phyloP scores from a whole-genome alignment of 1,284 basidiomycete genomes.

The Apiotrichum porosum region DNA sequence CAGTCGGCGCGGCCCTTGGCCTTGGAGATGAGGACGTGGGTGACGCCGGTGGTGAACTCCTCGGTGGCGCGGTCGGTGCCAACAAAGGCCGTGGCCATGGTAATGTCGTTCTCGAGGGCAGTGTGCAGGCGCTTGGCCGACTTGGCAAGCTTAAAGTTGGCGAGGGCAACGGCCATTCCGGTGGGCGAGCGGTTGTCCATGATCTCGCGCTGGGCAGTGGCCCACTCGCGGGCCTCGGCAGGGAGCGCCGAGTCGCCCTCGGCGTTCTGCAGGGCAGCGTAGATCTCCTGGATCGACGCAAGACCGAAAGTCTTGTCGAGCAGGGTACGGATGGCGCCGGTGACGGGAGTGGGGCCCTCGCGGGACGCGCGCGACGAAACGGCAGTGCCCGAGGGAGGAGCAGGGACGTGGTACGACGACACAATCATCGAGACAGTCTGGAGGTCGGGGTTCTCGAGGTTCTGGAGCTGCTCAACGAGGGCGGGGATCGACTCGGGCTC shows the following conservation, averaged over 20 bases:
- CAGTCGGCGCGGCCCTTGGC: conserved; percentile 41
- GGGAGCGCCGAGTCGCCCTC: conserved; percentile 44
- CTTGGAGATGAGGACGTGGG: conserved; percentile 67
- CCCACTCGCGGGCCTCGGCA: conserved; percentile 64
- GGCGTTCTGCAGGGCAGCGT: conserved; percentile 56
- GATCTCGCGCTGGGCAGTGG: conserved; percentile 59
- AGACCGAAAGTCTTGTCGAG: conserved; percentile 74
- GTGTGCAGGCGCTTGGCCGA: conserved; percentile 58
- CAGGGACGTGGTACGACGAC: conserved; percentile 20
- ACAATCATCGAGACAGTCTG: conserved; percentile 27
- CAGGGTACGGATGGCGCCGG: conserved; percentile 63
- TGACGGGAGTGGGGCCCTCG: conserved; percentile 58
- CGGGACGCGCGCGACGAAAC: conserved; percentile 58
- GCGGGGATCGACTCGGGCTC: conserved; percentile 67
- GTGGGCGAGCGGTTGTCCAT: conserved; percentile 77
- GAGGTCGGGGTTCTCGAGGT: conserved; percentile 34
- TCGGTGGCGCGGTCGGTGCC: conserved; percentile 58
- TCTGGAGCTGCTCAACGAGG: conserved; percentile 52
- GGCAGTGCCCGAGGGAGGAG: conserved; percentile 52
- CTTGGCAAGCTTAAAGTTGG: conserved; percentile 67
- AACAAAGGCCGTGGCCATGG: conserved; percentile 35
- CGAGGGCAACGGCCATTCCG: conserved; percentile 77
- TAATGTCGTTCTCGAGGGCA: conserved; percentile 61
- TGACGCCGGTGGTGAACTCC: conserved; percentile 79
- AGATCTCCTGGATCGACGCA: conserved; percentile 64